phyloP scores from a whole-genome alignment of 1,139 yeast species.

The Pichiaceae sp. region DNA sequence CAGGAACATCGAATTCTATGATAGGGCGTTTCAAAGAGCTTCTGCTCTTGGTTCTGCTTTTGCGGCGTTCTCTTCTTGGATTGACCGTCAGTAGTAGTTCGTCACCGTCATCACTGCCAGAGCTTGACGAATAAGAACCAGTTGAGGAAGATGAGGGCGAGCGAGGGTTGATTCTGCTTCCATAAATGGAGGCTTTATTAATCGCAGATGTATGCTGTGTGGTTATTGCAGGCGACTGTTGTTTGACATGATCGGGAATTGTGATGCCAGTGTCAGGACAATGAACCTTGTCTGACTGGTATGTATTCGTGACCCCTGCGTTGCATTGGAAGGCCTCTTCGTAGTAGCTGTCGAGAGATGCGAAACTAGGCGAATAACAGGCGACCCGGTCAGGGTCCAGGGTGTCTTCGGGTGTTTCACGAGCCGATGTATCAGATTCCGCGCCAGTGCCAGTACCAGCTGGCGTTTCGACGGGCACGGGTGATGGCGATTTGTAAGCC shows the following conservation, averaged over 20 bases:
- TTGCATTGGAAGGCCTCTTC: slow-evolving; percentile 41
- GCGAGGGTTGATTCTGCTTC: not conserved
- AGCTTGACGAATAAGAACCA: not conserved
- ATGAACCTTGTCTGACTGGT: no score
- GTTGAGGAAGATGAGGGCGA: not conserved
- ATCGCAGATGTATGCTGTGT: no score
- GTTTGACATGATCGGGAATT: no score
- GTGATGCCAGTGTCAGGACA: no score
- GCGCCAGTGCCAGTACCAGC: no score
- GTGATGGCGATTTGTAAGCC: not conserved
- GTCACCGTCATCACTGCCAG: not conserved
- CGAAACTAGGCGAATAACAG: slow-evolving; percentile 53
- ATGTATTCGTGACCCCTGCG: no score
- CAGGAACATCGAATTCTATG: not conserved
- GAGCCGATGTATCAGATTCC: no score
- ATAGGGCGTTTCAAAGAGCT: not conserved
- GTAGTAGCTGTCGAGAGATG: slow-evolving; percentile 66
- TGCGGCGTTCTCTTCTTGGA: not conserved
- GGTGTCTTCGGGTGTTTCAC: no score
- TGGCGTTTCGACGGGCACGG: not conserved
- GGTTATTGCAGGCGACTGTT: no score
- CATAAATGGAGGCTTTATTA: slow-evolving; percentile 3
- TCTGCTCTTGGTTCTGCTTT: not conserved
- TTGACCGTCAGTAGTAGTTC: slow-evolving; percentile 2
- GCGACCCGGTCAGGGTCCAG: no score